Evolutionary conservation across 1,284 basidiomycete genomes (phyloP).

Genomic region (Trichosporon faecale): DNA sequence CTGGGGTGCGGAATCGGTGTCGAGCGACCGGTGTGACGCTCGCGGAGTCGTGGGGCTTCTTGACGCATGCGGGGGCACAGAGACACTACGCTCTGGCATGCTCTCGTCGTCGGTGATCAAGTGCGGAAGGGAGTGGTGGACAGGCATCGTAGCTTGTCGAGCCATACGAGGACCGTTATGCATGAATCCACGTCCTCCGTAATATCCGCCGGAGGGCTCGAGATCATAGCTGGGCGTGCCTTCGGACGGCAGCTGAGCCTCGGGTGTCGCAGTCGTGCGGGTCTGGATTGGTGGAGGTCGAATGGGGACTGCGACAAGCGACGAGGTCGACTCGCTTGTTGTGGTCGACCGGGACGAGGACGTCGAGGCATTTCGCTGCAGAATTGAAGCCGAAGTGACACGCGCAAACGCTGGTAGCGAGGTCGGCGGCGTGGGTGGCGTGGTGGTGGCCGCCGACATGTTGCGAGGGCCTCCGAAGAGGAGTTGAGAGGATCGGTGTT

Average conservation of each 20-base stretch:
- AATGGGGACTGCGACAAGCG: conserved; percentile 50
- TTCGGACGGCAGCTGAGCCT: conserved; percentile 28
- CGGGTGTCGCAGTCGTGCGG: conserved; percentile 44
- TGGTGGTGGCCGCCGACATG: conserved; percentile 11
- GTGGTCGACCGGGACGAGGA: conserved; percentile 43
- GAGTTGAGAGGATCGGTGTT: not conserved
- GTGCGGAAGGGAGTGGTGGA: not conserved
- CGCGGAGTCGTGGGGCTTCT: conserved; percentile 17
- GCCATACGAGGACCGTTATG: conserved; percentile 37
- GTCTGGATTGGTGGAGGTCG: conserved; percentile 48
- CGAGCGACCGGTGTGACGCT: conserved; percentile 10
- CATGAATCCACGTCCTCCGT: conserved; percentile 35
- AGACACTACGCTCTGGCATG: conserved; percentile 10
- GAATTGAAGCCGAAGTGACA: conserved; percentile 22
- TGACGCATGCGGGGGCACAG: conserved; percentile 16
- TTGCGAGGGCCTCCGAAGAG: not conserved
- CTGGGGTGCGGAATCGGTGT: conserved; percentile 4
- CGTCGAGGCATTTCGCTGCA: conserved; percentile 44
- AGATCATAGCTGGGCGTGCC: conserved; percentile 12
- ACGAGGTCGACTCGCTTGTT: conserved; percentile 42
- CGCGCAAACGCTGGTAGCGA: conserved; percentile 22
- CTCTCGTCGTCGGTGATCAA: not conserved
- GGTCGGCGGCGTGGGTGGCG: conserved; percentile 22
- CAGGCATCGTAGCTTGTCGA: conserved; percentile 15
- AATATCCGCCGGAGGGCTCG: conserved; percentile 9